Percentiles rank a stretch among this genome's conserved stretches.
Conservation (phyloP, 2,329 filamentous ascomycete species). For the Tolypocladium paradoxum region DNA sequence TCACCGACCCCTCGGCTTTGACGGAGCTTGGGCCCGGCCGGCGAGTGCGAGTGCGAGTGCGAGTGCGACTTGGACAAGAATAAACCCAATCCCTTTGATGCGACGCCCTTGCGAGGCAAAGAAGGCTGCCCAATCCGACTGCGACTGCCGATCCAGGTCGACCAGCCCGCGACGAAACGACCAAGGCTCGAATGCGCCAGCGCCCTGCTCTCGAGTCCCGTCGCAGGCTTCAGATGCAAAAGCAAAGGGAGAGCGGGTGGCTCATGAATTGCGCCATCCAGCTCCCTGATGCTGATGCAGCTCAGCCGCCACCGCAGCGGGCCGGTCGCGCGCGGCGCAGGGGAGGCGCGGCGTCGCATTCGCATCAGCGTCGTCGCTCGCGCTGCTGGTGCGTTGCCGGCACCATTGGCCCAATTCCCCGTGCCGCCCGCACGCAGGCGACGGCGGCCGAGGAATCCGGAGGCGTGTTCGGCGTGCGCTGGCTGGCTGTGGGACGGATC, state of each 20-base stretch:
- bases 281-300: background rate
- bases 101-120: background rate
- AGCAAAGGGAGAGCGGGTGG: background rate
- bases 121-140: background rate
- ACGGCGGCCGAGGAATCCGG: background rate
- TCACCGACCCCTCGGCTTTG: background rate
- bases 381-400: background rate
- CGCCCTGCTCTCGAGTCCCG: background rate
- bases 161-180: background rate
- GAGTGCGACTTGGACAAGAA: background rate
- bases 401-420: background rate
- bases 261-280: background rate
- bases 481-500: background rate
- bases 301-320: background rate
- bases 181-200: background rate
- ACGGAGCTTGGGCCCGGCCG: background rate
- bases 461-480: background rate
- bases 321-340: background rate
- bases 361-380: background rate
- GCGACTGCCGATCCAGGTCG: background rate
- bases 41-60: background rate
- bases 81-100: background rate
- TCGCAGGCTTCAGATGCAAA: background rate
- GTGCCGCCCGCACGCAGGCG: background rate
- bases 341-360: background rate